A percentile compares a stretch with the other conserved stretches of the same genome.
These are phyloP conservation scores for Yarrowia yakushimensis DNA, from an alignment of 805 yeast species.

Conservation along the genomic window DNA sequence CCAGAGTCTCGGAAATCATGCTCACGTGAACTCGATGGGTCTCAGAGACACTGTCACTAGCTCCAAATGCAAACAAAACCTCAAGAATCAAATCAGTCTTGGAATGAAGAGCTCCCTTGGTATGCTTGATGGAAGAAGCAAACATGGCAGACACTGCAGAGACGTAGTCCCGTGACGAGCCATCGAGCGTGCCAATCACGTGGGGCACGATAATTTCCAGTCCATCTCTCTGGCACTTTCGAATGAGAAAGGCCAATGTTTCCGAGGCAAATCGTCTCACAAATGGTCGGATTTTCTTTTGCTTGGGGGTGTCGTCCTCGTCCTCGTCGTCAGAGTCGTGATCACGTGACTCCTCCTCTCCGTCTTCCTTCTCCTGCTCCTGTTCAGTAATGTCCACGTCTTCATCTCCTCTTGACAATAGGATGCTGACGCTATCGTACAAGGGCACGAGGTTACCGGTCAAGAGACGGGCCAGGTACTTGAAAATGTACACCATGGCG, in stretches of 20 bases:
- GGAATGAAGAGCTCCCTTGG: constrained; percentile 72
- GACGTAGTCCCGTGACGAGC: constrained; percentile 48
- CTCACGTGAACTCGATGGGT: neutral
- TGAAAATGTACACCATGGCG: constrained; percentile 81
- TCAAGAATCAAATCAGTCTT: constrained; percentile 52
- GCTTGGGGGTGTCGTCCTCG: constrained; percentile 34
- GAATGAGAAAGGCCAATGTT: constrained; percentile 76
- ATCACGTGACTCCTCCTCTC: neutral
- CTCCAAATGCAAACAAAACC: neutral
- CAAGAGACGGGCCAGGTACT: constrained; percentile 68
- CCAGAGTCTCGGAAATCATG: neutral
- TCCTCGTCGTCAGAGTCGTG: neutral
- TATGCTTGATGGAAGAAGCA: constrained; percentile 70
- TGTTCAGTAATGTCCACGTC: neutral
- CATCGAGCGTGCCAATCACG: constrained; percentile 38
- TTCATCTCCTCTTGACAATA: constrained; percentile 40
- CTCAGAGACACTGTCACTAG: neutral
- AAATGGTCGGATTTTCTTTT: constrained; percentile 55
- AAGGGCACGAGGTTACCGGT: constrained; percentile 66
- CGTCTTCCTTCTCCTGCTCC: neutral
- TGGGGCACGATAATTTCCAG: constrained; percentile 47
- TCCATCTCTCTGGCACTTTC: constrained; percentile 55
- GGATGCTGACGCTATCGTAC: constrained; percentile 41
- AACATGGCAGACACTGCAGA: constrained; percentile 58
- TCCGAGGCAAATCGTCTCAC: constrained; percentile 84